Conservation (phyloP, 805 yeast species). For the Cyberlindnera mississippiensis region DNA sequence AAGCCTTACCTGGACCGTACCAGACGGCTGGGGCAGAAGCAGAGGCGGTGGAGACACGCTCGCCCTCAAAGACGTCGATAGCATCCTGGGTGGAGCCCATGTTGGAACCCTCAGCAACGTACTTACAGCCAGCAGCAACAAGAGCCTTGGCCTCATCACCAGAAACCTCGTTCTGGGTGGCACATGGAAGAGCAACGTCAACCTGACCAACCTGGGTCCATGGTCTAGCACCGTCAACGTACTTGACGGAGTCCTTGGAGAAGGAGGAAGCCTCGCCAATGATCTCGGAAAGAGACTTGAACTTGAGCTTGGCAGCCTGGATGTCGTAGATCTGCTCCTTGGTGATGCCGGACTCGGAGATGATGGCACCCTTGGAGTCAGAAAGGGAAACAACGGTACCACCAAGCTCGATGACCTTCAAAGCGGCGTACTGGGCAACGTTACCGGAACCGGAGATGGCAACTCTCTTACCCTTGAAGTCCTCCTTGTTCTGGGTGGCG, state of each 20-base stretch:
- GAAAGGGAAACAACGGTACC: slow-evolving; percentile 91
- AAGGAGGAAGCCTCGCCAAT: slow-evolving; percentile 54
- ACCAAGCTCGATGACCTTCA: slow-evolving; percentile 95
- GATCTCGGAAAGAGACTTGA: slow-evolving; percentile 70
- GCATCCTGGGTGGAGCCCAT: slow-evolving; percentile 99
- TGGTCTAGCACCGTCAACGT: slow-evolving; percentile 92
- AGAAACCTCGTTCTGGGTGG: slow-evolving; percentile 96
- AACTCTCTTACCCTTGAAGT: slow-evolving; percentile 89
- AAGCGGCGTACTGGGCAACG: slow-evolving; percentile 98
- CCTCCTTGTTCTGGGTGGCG: slow-evolving; percentile 85
- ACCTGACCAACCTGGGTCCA: slow-evolving; percentile 90
- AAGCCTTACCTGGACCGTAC: slow-evolving; percentile 99
- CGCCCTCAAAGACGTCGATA: slow-evolving; percentile 87
- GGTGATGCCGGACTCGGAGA: slow-evolving; percentile 78
- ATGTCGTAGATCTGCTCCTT: slow-evolving; percentile 73
- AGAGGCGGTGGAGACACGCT: slow-evolving; percentile 45
- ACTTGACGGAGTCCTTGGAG: slow-evolving; percentile 56
- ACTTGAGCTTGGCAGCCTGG: slow-evolving; percentile 73
- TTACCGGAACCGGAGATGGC: slow-evolving; percentile 98
- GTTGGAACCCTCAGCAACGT: slow-evolving; percentile 98
- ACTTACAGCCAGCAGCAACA: slow-evolving; percentile 87
- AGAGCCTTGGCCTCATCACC: slow-evolving; percentile 96
- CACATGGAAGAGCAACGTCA: slow-evolving; percentile 96
- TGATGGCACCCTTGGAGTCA: slow-evolving; percentile 89
- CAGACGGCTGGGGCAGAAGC: slow-evolving; percentile 60